A percentile compares a stretch with the other conserved stretches of the same genome.
phyloP scores from a whole-genome alignment of 768 basidiomycete species.

The Boletellus ananiceps region DNA sequence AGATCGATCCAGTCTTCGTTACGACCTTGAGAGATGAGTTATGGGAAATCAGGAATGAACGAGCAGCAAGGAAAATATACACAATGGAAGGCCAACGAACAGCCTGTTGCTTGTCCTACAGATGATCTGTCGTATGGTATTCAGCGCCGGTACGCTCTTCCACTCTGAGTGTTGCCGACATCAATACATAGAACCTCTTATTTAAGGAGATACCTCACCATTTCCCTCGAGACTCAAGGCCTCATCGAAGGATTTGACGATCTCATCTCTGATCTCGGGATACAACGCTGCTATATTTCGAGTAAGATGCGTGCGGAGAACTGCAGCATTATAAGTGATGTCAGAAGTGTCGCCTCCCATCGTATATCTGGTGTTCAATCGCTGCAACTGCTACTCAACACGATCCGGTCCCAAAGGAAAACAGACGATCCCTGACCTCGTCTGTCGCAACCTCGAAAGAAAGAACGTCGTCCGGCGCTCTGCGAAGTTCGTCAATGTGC shows the following conservation, averaged over 20 bases:
- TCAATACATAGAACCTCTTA: background rate
- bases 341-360: conserved; percentile 30
- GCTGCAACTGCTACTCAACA: conserved; percentile 20
- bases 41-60: background rate
- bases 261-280: conserved; percentile 41
- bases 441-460: conserved; percentile 27
- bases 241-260: conserved; percentile 38
- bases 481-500: conserved; percentile 38
- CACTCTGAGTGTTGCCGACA: conserved; percentile 31
- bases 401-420: background rate
- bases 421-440: background rate
- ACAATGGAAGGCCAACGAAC: conserved; percentile 47
- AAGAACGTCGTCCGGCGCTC: conserved; percentile 36
- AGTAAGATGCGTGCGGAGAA: conserved; percentile 30
- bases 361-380: conserved; percentile 34
- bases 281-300: conserved; percentile 37
- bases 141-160: conserved; percentile 28
- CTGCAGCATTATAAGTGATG: conserved; percentile 28
- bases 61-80: conserved; percentile 20
- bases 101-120: conserved; percentile 40
- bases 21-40: conserved; percentile 30
- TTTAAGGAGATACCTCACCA: conserved; percentile 5
- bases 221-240: conserved; percentile 22
- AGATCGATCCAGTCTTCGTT: conserved; percentile 33
- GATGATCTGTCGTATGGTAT: conserved; percentile 32